Evolutionary conservation across 371 early-diverging fungal species (phyloP).

Genomic region (Mucor irregularis): DNA sequence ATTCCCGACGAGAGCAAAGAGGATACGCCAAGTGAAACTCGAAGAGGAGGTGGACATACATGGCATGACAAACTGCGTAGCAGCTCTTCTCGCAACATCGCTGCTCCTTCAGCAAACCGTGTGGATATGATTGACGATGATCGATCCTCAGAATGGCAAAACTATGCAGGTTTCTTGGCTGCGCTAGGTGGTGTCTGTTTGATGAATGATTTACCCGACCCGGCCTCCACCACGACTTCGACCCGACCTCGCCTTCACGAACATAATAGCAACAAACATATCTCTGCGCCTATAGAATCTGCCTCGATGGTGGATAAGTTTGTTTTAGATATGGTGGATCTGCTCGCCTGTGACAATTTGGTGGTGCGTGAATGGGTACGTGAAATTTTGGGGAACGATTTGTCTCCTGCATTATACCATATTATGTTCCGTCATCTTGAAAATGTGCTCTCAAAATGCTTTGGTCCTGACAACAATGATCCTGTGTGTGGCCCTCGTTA

Average conservation of each 20-base stretch:
- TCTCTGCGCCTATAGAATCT: slow-evolving; percentile 25
- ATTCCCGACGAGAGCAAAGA: slow-evolving; percentile 29
- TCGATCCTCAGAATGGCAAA: slow-evolving; percentile 57
- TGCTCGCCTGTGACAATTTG: slow-evolving; percentile 78
- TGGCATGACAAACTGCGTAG: slow-evolving; percentile 29
- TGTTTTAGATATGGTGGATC: slow-evolving; percentile 77
- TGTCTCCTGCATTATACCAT: slow-evolving; percentile 74
- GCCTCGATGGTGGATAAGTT: slow-evolving; percentile 71
- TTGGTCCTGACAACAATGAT: slow-evolving; percentile 64
- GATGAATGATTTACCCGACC: slow-evolving; percentile 12
- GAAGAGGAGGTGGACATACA: slow-evolving; percentile 8
- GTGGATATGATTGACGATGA: slow-evolving; percentile 25
- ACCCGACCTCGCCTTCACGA: not conserved
- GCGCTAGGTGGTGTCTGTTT: slow-evolving; percentile 66
- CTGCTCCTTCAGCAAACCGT: not conserved
- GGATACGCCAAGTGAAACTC: slow-evolving; percentile 5
- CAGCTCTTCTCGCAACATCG: slow-evolving; percentile 4
- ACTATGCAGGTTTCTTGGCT: slow-evolving; percentile 68
- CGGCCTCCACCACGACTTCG: not conserved
- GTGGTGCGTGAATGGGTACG: slow-evolving; percentile 84
- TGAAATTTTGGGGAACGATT: slow-evolving; percentile 82
- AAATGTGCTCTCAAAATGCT: slow-evolving; percentile 65
- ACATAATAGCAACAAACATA: not conserved
- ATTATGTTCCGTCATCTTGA: slow-evolving; percentile 76
- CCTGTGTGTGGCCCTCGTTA: slow-evolving; percentile 71